Percentiles rank a stretch among this genome's conserved stretches.
Conservation (phyloP, 2,329 filamentous ascomycete species). For the Fusarium poae region DNA sequence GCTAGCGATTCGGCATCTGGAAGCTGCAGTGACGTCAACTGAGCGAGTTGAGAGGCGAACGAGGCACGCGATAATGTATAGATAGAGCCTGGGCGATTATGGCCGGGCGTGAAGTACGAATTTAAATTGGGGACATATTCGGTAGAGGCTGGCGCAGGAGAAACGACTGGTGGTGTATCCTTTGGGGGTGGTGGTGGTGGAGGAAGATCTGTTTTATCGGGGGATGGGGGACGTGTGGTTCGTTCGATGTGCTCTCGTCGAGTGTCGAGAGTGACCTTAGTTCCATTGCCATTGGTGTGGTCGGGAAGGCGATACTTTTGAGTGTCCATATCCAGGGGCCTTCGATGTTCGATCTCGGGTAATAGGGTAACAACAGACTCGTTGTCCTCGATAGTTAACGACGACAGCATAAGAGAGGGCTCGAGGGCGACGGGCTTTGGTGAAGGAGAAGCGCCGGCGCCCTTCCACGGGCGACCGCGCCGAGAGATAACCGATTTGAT, state of each 20-base stretch:
- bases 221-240: constrained; percentile 57
- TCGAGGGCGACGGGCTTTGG: constrained; percentile 46
- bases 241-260: constrained; percentile 70
- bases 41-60: constrained; percentile 92
- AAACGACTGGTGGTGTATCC: constrained; percentile 55
- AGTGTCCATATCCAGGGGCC: constrained; percentile 74
- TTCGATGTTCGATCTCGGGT: constrained; percentile 65
- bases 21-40: constrained; percentile 89
- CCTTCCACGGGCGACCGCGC: constrained; percentile 80
- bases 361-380: constrained; percentile 54
- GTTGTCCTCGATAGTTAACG: constrained; percentile 50
- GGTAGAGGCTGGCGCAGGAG: constrained; percentile 51
- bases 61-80: constrained; percentile 93
- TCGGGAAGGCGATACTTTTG: constrained; percentile 82
- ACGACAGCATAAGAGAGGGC: constrained; percentile 40
- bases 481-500: constrained; percentile 67
- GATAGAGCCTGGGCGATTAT: constrained; percentile 83
- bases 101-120: constrained; percentile 75
- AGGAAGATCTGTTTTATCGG: constrained; percentile 55
- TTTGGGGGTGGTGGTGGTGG: constrained; percentile 57
- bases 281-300: constrained; percentile 75
- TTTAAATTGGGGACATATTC: constrained; percentile 65
- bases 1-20: constrained; percentile 88
- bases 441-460: constrained; percentile 61
- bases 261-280: constrained; percentile 70